phyloP scores from a whole-genome alignment of 305 asterid genomes.

The Fraxinus sp. region DNA sequence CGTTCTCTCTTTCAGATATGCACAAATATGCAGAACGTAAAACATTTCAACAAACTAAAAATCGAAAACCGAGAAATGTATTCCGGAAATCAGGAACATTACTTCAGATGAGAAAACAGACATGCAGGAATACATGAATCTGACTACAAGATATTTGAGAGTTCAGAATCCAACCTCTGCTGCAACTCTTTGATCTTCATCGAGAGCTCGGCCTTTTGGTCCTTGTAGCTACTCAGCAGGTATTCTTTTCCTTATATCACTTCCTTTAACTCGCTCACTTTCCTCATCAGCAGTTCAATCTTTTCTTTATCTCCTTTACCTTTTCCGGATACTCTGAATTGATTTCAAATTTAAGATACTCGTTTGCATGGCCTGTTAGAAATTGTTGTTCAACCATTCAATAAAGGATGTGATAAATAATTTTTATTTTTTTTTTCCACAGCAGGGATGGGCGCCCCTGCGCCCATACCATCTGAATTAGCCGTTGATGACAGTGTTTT shows the following conservation, averaged over 20 bases:
- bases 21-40: conserved; percentile 25
- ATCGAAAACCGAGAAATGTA: conserved; percentile 15
- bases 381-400: no score
- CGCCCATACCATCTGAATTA: no score
- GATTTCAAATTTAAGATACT: conserved; percentile 45
- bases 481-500: no score
- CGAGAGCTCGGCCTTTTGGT: conserved; percentile 79
- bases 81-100: conserved; percentile 33
- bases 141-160: conserved; percentile 75
- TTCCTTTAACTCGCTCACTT: conserved; percentile 74
- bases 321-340: conserved; percentile 36
- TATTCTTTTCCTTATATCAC: conserved; percentile 72
- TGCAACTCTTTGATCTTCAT: conserved; percentile 78
- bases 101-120: conserved; percentile 22
- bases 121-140: conserved; percentile 34
- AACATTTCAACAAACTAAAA: neutral
- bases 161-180: conserved; percentile 80
- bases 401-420: no score
- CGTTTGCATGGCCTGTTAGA: conserved; percentile 42
- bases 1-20: conserved; percentile 24
- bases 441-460: no score
- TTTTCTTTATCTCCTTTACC: conserved; percentile 54
- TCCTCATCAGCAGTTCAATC: conserved; percentile 67
- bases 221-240: conserved; percentile 80
- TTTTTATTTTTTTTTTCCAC: no score